Evolutionary conservation across 352 stramenopile species (phyloP), one percentile per base, ranked within the genome.

Genomic region (Globisporangium abappressorium): DNA sequence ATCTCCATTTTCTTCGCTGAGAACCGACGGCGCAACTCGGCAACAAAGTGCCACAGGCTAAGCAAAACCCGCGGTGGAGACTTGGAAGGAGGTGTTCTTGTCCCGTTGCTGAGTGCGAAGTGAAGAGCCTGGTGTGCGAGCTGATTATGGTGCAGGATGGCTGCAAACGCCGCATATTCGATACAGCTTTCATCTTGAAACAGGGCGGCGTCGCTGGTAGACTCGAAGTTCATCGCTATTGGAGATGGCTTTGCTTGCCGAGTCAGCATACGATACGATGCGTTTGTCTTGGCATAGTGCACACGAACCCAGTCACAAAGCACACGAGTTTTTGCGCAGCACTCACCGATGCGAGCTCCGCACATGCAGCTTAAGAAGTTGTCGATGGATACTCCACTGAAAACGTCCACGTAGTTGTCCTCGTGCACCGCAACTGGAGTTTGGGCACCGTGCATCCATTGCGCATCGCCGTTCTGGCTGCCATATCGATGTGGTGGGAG

Each of bases 211-310:
- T 28, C 56, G 64, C 6, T 64, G 14, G 68, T 18, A 26, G 46
- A 54, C 46, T 47, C 30, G 26, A 18, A 7, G 26, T 33, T 46
- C 28, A 12, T 43, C 5, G 46, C 14, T 12, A 28, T 70, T 55
- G 70, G 55, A 3, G 70, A 41, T 11, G 70, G 67, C n/a, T 80
- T 70, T 8, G 72, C 56, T 33, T 88, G 79, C 0, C 82, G 80
- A 14, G 81, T 18, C 3, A 93, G 71, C 79, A 95, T 92, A 18
- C 84, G 79, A 66, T 95, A 95, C 12, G 79, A 77, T 2, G 78
- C 30, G 22, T 95, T 83, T 38, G 66, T 76, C 47, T 74, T 81
- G 0, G 74, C 72, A 38, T 93, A 86, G 36, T 59, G 63, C 6
- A 76, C 66, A 61, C 83, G 76, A 0, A 93, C 65, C 84, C 82